Percentiles rank a stretch among this genome's conserved stretches.
phyloP scores from a whole-genome alignment of 2,329 filamentous ascomycete genomes.

The Chaetomiaceae sp. region DNA sequence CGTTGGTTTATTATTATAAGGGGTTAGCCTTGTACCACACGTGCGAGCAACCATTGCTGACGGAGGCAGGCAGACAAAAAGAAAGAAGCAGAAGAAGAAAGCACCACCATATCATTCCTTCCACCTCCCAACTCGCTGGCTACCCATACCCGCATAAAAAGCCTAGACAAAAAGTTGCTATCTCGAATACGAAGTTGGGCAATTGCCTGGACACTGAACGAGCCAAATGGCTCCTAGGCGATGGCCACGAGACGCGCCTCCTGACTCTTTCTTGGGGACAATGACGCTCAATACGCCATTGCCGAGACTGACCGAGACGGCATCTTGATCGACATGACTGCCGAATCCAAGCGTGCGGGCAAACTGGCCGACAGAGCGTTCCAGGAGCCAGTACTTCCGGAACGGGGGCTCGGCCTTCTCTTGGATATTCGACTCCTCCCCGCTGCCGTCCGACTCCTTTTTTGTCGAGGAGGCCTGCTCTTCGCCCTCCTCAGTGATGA shows the following conservation, averaged over 20 bases:
- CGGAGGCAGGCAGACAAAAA: too few species aligned
- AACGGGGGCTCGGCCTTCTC: neutral
- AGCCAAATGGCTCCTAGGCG: too few species aligned
- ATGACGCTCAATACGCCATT: slow-evolving; percentile 60
- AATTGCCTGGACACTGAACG: too few species aligned
- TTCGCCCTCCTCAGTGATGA: slow-evolving; percentile 38
- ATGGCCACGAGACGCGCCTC: slow-evolving; percentile 33
- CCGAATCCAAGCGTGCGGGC: slow-evolving; percentile 65
- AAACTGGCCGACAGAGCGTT: slow-evolving; percentile 64
- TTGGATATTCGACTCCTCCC: slow-evolving; percentile 27
- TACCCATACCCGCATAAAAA: too few species aligned
- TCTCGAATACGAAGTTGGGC: too few species aligned
- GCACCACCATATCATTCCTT: too few species aligned
- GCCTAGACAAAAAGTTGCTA: too few species aligned
- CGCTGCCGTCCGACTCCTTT: slow-evolving; percentile 34
- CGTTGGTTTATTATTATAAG: too few species aligned
- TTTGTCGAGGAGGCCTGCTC: slow-evolving; percentile 22
- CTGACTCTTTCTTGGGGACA: slow-evolving; percentile 61
- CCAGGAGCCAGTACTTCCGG: slow-evolving; percentile 62
- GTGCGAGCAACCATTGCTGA: too few species aligned
- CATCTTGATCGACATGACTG: slow-evolving; percentile 55
- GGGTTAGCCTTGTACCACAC: too few species aligned
- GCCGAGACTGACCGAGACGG: slow-evolving; percentile 57
- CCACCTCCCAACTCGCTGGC: too few species aligned
- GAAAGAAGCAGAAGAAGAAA: too few species aligned